A percentile compares a stretch with the other conserved stretches of the same genome.
Conservation (phyloP, 371 early-diverging fungal species). For the Mortierella polycephala region DNA sequence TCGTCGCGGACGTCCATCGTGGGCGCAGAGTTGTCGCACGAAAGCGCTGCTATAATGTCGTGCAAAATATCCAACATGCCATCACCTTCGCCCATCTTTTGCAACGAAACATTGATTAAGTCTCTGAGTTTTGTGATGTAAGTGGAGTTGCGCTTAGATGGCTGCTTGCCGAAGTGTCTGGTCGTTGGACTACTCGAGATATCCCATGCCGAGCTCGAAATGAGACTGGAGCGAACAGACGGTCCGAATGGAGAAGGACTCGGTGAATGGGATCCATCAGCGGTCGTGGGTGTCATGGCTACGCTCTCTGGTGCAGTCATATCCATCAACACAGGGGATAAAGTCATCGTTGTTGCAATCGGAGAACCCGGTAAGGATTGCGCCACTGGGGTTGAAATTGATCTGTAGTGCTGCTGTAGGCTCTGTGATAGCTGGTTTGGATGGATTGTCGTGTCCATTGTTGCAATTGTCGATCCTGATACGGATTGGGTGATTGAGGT, state of each 20-base stretch:
- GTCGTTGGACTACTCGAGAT: conserved; percentile 4
- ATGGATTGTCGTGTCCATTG: neutral
- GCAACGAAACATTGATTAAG: conserved; percentile 19
- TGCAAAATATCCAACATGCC: conserved; percentile 54
- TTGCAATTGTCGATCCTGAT: neutral
- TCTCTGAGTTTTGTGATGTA: conserved; percentile 23
- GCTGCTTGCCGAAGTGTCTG: conserved; percentile 14
- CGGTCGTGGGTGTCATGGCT: neutral
- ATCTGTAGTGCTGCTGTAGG: neutral
- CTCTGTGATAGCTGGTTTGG: neutral
- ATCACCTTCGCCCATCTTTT: conserved; percentile 60
- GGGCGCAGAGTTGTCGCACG: conserved; percentile 50
- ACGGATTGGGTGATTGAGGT: too few species aligned
- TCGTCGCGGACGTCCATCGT: conserved; percentile 57
- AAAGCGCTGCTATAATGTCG: conserved; percentile 56
- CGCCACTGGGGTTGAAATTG: neutral
- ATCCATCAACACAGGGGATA: neutral
- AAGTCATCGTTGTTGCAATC: neutral
- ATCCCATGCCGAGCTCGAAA: conserved; percentile 3
- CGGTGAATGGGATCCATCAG: neutral
- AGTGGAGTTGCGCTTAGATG: conserved; percentile 1
- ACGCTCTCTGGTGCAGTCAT: neutral
- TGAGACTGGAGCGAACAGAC: neutral
- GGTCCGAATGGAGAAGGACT: neutral
- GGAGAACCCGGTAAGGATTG: neutral